These are phyloP conservation scores for Thalassiosira ordinaria DNA, from an alignment of 352 stramenopile species.

Conservation along the genomic window DNA sequence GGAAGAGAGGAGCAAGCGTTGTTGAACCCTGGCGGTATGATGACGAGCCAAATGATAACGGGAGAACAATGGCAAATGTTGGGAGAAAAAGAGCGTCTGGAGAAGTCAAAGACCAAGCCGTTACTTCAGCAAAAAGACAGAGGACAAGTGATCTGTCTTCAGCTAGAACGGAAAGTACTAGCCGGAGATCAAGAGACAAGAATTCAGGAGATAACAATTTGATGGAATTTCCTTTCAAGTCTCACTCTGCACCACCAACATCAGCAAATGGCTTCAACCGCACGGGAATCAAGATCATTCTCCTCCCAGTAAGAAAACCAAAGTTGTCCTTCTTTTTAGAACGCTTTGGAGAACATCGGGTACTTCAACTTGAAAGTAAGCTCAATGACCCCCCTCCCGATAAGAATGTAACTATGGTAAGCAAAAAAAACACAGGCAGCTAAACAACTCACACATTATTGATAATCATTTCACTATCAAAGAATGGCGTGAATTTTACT, in stretches of 20 bases:
- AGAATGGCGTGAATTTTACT: slow-evolving; percentile 16
- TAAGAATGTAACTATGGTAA: slow-evolving; percentile 9
- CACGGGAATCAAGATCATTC: slow-evolving; percentile 17
- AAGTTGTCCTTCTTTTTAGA: slow-evolving; percentile 24
- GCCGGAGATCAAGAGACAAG: not conserved
- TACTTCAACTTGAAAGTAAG: not conserved
- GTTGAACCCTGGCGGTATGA: slow-evolving; percentile 6
- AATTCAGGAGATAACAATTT: not conserved
- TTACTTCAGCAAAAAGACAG: not conserved
- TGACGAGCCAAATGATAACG: not conserved
- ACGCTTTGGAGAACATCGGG: slow-evolving; percentile 9
- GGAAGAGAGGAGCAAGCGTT: not conserved
- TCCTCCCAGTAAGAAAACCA: not conserved
- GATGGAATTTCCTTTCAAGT: slow-evolving; percentile 14
- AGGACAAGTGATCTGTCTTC: not conserved
- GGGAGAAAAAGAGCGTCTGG: not conserved
- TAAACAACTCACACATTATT: not conserved
- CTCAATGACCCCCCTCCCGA: slow-evolving; percentile 14
- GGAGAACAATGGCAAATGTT: not conserved
- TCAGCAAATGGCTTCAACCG: slow-evolving; percentile 30
- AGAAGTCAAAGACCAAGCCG: not conserved
- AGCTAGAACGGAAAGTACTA: not conserved
- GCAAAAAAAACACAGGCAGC: slow-evolving; percentile 29
- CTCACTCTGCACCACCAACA: slow-evolving; percentile 8
- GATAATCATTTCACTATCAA: not conserved